These are phyloP conservation scores for Boletus edulis DNA, from an alignment of 768 basidiomycete genomes.

Conservation along the genomic window DNA sequence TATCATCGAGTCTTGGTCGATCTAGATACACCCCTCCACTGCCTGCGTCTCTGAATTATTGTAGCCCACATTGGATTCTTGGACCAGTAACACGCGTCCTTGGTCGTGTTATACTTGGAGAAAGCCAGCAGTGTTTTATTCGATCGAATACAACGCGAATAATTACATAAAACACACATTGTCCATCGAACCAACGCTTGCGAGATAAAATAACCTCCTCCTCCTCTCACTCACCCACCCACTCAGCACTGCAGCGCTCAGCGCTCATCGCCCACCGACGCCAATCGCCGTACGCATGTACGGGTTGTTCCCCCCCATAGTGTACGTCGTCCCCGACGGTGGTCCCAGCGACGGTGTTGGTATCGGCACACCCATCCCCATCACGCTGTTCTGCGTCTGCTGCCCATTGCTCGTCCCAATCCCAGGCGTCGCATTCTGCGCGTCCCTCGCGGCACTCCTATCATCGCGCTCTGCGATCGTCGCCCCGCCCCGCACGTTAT, in stretches of 20 bases:
- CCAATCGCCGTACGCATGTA: constrained; percentile 62
- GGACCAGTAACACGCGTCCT: too few species aligned
- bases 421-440: constrained; percentile 58
- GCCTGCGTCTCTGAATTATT: too few species aligned
- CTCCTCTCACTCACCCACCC: neutral
- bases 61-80: too few species aligned
- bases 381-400: constrained; percentile 39
- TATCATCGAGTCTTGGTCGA: too few species aligned
- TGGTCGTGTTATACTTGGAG: too few species aligned
- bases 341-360: constrained; percentile 41
- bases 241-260: neutral
- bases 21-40: too few species aligned
- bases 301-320: constrained; percentile 57
- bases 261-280: constrained; percentile 47
- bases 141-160: constrained; percentile 27
- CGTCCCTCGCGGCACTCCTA: constrained; percentile 45
- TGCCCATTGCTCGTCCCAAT: constrained; percentile 18
- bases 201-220: constrained; percentile 16
- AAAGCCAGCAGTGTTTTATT: too few species aligned
- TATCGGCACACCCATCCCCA: constrained; percentile 46
- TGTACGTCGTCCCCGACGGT: constrained; percentile 54
- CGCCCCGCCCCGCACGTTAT: constrained; percentile 65
- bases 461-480: constrained; percentile 85
- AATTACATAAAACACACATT: constrained; percentile 33
- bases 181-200: constrained; percentile 17